phyloP scores from a whole-genome alignment of 2,329 filamentous ascomycete species.

The Botrytis paeoniae region DNA sequence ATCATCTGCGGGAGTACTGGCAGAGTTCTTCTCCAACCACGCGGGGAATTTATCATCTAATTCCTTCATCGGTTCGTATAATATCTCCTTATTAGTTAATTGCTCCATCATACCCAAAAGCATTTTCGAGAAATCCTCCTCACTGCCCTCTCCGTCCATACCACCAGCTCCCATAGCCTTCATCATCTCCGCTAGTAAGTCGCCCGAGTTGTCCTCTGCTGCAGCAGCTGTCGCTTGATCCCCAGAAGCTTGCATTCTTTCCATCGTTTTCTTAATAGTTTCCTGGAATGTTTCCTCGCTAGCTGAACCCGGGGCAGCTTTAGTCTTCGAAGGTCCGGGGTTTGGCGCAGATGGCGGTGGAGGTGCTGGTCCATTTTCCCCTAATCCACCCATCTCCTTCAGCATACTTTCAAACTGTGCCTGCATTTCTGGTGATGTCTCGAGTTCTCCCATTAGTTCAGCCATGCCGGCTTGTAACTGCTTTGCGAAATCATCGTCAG shows the following conservation, averaged over 20 bases:
- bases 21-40: conserved; percentile 79
- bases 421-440: conserved; percentile 67
- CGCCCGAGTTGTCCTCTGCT: conserved; percentile 65
- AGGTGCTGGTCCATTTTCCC: conserved; percentile 34
- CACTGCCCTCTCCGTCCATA: conserved; percentile 55
- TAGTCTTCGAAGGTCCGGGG: conserved; percentile 19
- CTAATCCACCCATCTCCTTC: conserved; percentile 63
- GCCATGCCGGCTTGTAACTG: conserved; percentile 91
- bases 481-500: conserved; percentile 77
- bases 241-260: conserved; percentile 88
- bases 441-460: conserved; percentile 70
- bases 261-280: conserved; percentile 90
- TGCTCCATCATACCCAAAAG: conserved; percentile 99
- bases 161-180: conserved; percentile 75
- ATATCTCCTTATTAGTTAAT: conserved; percentile 94
- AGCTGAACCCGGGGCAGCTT: conserved; percentile 24
- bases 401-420: conserved; percentile 76
- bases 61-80: conserved; percentile 99
- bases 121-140: conserved; percentile 92
- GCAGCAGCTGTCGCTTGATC: conserved; percentile 79
- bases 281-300: conserved; percentile 77
- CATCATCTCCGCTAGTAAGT: conserved; percentile 87
- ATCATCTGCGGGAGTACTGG: conserved; percentile 65
- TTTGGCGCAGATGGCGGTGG: conserved; percentile 22
- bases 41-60: conserved; percentile 85